phyloP scores from a whole-genome alignment of 2,329 filamentous ascomycete species.

The Zymoseptoria passerinii region DNA sequence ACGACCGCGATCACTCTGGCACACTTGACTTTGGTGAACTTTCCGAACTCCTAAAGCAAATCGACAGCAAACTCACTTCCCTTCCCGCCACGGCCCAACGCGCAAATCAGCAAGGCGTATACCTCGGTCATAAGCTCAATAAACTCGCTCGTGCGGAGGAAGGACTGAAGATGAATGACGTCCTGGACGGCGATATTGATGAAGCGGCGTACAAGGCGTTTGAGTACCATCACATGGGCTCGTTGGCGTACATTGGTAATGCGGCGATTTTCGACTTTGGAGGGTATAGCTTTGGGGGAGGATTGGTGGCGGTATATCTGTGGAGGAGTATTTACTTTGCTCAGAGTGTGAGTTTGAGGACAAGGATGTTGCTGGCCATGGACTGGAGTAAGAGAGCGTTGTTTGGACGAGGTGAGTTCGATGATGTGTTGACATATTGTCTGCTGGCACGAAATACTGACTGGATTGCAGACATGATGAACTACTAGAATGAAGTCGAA shows the following conservation, averaged over 20 bases:
- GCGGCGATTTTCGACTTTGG: constrained; percentile 88
- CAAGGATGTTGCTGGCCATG: constrained; percentile 84
- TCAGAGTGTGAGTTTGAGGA: constrained; percentile 89
- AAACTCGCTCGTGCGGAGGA: constrained; percentile 72
- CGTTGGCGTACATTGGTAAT: constrained; percentile 90
- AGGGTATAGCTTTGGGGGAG: constrained; percentile 70
- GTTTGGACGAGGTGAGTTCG: constrained; percentile 79
- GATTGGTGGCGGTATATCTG: constrained; percentile 85
- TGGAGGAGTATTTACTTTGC: constrained; percentile 97
- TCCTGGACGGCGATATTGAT: constrained; percentile 83
- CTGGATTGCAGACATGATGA: constrained; percentile 27
- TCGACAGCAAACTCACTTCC: constrained; percentile 89
- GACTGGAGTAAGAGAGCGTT: constrained; percentile 96
- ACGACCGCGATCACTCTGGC: constrained; percentile 87
- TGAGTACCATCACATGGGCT: constrained; percentile 86
- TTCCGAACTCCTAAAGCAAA: constrained; percentile 77
- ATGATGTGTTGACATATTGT: background rate
- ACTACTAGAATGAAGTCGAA: constrained; percentile 15
- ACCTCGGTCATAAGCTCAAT: constrained; percentile 89
- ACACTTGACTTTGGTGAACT: constrained; percentile 93
- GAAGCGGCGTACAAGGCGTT: constrained; percentile 90
- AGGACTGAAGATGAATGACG: constrained; percentile 68
- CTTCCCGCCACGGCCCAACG: constrained; percentile 92
- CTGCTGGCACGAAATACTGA: constrained; percentile 6
- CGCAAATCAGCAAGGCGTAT: constrained; percentile 89